Evolutionary conservation across 306 rosid genomes (phyloP).

Genomic region (Abrus precatorius): DNA sequence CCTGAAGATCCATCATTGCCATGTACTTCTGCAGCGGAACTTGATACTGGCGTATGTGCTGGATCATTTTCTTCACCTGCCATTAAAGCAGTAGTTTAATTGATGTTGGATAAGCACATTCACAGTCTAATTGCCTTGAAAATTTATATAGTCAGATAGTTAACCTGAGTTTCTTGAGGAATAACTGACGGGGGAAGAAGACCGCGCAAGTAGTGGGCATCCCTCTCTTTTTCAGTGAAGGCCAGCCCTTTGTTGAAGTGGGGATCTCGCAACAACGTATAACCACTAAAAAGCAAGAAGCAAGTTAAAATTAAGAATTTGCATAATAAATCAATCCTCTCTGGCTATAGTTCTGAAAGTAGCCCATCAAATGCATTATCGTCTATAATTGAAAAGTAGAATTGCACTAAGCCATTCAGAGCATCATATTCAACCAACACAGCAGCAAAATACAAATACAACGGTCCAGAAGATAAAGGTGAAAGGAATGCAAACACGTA

Average conservation of each 20-base stretch:
- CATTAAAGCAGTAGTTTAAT: conserved; percentile 38
- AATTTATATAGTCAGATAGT: conserved; percentile 19
- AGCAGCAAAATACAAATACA: conserved; percentile 1
- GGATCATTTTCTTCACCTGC: conserved; percentile 95
- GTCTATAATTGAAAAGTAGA: background rate
- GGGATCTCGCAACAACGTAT: conserved; percentile 88
- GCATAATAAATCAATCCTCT: conserved; percentile 6
- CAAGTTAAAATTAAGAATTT: conserved; percentile 9
- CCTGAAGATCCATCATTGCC: conserved; percentile 99
- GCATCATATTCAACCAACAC: conserved; percentile 31
- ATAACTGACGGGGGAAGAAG: conserved; percentile 88
- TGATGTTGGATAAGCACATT: background rate
- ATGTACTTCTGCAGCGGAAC: conserved; percentile 93
- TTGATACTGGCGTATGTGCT: conserved; percentile 85
- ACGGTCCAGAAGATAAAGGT: background rate
- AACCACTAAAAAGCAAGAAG: conserved; percentile 69
- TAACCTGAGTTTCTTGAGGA: conserved; percentile 90
- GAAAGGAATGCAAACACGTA: background rate
- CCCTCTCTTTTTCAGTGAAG: conserved; percentile 90
- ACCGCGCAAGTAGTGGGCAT: conserved; percentile 96
- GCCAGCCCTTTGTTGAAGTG: conserved; percentile 98
- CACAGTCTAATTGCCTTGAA: background rate
- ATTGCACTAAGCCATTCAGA: background rate
- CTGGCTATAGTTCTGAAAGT: background rate
- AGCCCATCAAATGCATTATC: background rate